These are phyloP conservation scores for Geranomyces michiganensis DNA, from an alignment of 192 early-diverging fungal genomes.

Conservation along the genomic window DNA sequence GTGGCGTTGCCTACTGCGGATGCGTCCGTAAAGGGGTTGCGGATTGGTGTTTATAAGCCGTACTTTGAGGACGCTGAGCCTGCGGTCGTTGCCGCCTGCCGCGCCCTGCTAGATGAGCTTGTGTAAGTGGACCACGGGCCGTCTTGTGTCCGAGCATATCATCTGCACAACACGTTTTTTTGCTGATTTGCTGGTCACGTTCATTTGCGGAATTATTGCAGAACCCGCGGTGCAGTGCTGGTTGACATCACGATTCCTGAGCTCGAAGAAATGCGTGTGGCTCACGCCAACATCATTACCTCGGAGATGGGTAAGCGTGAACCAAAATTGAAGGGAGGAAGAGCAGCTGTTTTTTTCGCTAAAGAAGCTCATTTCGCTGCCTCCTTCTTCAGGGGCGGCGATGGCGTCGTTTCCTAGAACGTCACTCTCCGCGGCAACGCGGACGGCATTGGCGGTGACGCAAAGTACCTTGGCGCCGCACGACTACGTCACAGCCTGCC, in stretches of 20 bases:
- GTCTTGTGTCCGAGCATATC: not conserved
- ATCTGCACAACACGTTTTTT: not conserved
- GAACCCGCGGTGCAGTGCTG: constrained; percentile 57
- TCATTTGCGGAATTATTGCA: not conserved
- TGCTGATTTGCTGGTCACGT: not conserved
- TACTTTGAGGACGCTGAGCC: constrained; percentile 44
- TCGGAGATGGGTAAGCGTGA: constrained; percentile 56
- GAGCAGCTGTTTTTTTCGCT: not conserved
- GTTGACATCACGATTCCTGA: constrained; percentile 67
- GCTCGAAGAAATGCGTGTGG: constrained; percentile 55
- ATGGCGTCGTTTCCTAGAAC: constrained; percentile 22
- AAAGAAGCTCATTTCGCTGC: not conserved
- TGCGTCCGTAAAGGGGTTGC: constrained; percentile 49
- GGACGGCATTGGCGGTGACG: constrained; percentile 44
- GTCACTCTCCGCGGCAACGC: constrained; percentile 49
- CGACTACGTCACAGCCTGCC: constrained; percentile 60
- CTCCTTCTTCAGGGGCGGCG: constrained; percentile 10
- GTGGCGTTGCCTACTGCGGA: constrained; percentile 41
- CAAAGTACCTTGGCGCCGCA: constrained; percentile 9
- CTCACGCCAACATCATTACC: constrained; percentile 67
- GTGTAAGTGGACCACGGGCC: constrained; percentile 22
- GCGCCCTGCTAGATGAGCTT: constrained; percentile 31
- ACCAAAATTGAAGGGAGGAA: not conserved
- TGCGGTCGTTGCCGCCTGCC: constrained; percentile 34
- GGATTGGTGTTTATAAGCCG: constrained; percentile 59